Evolutionary conservation across 176 grass and related monocot species (phyloP).

Genomic region (Canna indica): DNA sequence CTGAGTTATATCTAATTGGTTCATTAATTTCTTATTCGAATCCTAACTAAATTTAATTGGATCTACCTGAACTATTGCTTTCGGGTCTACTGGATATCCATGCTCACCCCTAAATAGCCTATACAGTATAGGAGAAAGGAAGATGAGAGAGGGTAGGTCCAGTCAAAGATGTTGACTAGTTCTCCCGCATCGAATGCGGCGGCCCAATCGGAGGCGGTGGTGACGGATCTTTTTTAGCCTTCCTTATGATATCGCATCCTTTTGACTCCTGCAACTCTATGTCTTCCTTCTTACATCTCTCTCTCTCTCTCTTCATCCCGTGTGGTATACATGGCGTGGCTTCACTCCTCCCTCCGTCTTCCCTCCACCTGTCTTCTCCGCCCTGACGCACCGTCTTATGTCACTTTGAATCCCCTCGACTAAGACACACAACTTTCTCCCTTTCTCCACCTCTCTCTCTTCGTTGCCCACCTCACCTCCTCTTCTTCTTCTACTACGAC

Average conservation of each 20-base stretch:
- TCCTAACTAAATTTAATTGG: too few relatives aligned
- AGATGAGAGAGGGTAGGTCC: neutral
- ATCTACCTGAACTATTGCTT: too few relatives aligned
- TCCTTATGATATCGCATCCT: neutral
- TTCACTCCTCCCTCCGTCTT: too few relatives aligned
- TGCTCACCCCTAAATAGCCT: too few relatives aligned
- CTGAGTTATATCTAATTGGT: too few relatives aligned
- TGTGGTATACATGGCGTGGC: too few relatives aligned
- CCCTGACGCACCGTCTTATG: conserved; percentile 30
- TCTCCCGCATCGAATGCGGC: conserved; percentile 34
- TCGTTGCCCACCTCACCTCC: neutral
- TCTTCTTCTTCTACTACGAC: neutral
- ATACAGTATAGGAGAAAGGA: too few relatives aligned
- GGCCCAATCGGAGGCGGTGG: conserved; percentile 41
- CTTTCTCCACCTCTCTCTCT: neutral
- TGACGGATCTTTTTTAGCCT: neutral
- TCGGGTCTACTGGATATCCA: too few relatives aligned
- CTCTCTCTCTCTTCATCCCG: too few relatives aligned
- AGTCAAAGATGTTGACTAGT: conserved; percentile 46
- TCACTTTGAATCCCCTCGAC: conserved; percentile 17
- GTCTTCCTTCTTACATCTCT: conserved; percentile 11
- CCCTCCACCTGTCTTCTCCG: conserved; percentile 1
- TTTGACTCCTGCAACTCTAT: conserved; percentile 1
- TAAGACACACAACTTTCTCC: conserved; percentile 36
- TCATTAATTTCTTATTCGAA: too few relatives aligned